Evolutionary conservation across 2,329 filamentous ascomycete genomes (phyloP).

Genomic region (Kalmusia sp.): DNA sequence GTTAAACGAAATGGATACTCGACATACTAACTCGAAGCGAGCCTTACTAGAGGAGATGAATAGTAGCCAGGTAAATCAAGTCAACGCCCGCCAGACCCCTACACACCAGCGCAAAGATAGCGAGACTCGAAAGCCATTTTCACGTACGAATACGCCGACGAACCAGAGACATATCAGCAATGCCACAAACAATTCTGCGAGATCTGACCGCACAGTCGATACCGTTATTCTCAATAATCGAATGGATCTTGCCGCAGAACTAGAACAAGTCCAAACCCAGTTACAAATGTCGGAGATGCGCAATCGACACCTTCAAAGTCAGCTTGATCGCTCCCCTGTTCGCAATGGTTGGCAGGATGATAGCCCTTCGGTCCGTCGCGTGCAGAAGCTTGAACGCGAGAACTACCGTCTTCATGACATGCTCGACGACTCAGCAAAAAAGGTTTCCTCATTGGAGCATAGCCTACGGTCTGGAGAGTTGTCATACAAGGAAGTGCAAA

Average conservation of each 20-base stretch:
- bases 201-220: slow-evolving; percentile 86
- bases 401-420: slow-evolving; percentile 92
- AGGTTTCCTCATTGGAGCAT: slow-evolving; percentile 87
- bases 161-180: slow-evolving; percentile 71
- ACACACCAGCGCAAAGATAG: slow-evolving; percentile 70
- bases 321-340: slow-evolving; percentile 75
- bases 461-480: slow-evolving; percentile 86
- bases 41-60: slow-evolving; percentile 87
- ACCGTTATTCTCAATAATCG: slow-evolving; percentile 83
- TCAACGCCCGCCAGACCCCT: slow-evolving; percentile 66
- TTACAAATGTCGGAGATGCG: slow-evolving; percentile 95
- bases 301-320: slow-evolving; percentile 88
- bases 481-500: slow-evolving; percentile 87
- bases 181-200: slow-evolving; percentile 75
- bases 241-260: slow-evolving; percentile 88
- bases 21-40: slow-evolving; percentile 70
- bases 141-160: slow-evolving; percentile 79
- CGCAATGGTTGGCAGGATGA: slow-evolving; percentile 72
- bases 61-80: slow-evolving; percentile 74
- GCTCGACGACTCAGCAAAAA: slow-evolving; percentile 91
- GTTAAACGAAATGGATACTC: slow-evolving; percentile 68
- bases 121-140: slow-evolving; percentile 68
- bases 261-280: slow-evolving; percentile 93
- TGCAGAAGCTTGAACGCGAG: slow-evolving; percentile 90
- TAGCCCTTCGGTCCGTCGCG: slow-evolving; percentile 78